Evolutionary conservation across 805 yeast genomes (phyloP).

Genomic region (Danielia reshetovae): DNA sequence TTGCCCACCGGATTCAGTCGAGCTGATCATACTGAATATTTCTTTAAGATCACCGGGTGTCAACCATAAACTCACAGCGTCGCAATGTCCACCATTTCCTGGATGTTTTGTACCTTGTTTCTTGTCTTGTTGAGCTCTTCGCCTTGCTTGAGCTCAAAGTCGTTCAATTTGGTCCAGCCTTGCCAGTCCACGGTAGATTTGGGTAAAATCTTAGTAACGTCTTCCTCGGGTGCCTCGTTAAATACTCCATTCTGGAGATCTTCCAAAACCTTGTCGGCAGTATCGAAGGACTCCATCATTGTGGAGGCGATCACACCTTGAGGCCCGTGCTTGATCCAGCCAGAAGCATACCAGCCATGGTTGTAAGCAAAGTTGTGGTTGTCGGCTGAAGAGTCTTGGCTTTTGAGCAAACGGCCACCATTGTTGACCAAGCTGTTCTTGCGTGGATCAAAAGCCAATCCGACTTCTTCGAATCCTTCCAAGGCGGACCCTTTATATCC

Average conservation of each 20-base stretch:
- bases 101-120: conserved; percentile 48
- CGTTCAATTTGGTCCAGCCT: conserved; percentile 61
- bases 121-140: conserved; percentile 46
- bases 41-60: conserved; percentile 10
- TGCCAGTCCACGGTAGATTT: conserved; percentile 49
- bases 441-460: conserved; percentile 23
- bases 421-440: conserved; percentile 28
- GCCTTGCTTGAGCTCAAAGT: conserved; percentile 51
- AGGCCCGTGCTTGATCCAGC: conserved; percentile 89
- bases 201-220: conserved; percentile 8
- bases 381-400: conserved; percentile 6
- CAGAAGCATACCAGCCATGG: conserved; percentile 68
- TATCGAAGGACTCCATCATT: conserved; percentile 75
- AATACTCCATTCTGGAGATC: conserved; percentile 43
- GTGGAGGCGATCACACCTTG: conserved; percentile 89
- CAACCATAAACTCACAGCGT: background rate
- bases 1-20: conserved; percentile 13
- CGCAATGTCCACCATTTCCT: conserved; percentile 45
- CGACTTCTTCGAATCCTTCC: conserved; percentile 47
- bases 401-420: conserved; percentile 28
- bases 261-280: conserved; percentile 60
- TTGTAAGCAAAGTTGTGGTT: conserved; percentile 21
- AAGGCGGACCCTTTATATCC: conserved; percentile 77
- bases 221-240: conserved; percentile 16
- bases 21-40: conserved; percentile 15